These are phyloP conservation scores for Spatholobus suberectus DNA, from an alignment of 306 rosid species.

Conservation along the genomic window DNA sequence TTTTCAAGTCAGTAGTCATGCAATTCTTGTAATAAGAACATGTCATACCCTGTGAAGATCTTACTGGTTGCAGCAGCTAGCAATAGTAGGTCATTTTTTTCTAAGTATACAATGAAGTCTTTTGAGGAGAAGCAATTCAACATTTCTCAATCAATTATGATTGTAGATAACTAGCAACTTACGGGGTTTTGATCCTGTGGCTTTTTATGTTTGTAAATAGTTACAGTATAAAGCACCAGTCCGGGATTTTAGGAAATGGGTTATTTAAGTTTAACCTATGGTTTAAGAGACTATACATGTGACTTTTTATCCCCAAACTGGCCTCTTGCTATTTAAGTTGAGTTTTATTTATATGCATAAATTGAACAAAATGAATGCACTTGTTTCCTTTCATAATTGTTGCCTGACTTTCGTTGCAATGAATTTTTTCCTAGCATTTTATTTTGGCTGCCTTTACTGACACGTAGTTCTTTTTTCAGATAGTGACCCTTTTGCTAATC, in stretches of 20 bases:
- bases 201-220: slow-evolving; percentile 15
- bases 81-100: slow-evolving; percentile 6
- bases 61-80: background rate
- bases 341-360: slow-evolving; percentile 1
- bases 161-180: slow-evolving; percentile 5
- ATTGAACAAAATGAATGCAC: slow-evolving; percentile 2
- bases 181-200: background rate
- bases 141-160: background rate
- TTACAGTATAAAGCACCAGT: background rate
- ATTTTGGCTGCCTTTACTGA: slow-evolving; percentile 24
- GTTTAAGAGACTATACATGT: background rate
- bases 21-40: background rate
- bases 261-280: background rate
- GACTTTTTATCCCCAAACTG: background rate
- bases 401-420: background rate
- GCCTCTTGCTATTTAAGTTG: slow-evolving; percentile 6
- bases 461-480: slow-evolving; percentile 57
- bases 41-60: background rate
- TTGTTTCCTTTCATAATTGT: slow-evolving; percentile 12
- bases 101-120: background rate
- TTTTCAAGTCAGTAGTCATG: slow-evolving; percentile 7
- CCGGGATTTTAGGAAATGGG: slow-evolving; percentile 16
- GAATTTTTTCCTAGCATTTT: background rate
- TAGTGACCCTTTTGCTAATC: slow-evolving; percentile 65
- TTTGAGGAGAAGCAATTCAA: background rate